Percentiles rank a stretch among this genome's conserved stretches.
Conservation (phyloP, 768 basidiomycete species). For the Botryobasidium botryosum region DNA sequence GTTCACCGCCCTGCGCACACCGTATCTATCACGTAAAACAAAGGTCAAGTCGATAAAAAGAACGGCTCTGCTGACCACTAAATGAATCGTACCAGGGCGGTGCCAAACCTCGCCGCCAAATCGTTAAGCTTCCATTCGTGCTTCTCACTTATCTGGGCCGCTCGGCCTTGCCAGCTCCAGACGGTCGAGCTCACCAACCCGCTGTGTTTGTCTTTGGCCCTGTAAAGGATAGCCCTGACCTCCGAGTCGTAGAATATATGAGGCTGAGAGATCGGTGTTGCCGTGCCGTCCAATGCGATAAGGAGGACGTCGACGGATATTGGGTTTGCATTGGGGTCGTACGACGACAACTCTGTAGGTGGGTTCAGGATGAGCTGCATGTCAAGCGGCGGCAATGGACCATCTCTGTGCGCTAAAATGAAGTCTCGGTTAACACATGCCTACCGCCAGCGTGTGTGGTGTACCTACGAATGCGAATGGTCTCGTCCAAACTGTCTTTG, state of each 20-base stretch:
- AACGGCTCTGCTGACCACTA: not conserved
- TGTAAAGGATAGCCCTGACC: slow-evolving; percentile 47
- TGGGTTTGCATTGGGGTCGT: slow-evolving; percentile 25
- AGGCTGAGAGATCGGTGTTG: slow-evolving; percentile 28
- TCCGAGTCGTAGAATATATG: slow-evolving; percentile 62
- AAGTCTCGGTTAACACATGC: too few species aligned
- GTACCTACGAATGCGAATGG: too few species aligned
- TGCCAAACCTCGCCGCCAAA: slow-evolving; percentile 56
- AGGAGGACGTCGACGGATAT: slow-evolving; percentile 62
- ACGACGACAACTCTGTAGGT: slow-evolving; percentile 12
- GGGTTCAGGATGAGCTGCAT: slow-evolving; percentile 29
- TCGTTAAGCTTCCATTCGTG: slow-evolving; percentile 55
- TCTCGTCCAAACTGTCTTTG: too few species aligned
- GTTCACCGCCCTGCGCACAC: slow-evolving; percentile 43
- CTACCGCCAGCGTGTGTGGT: too few species aligned
- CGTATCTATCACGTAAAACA: slow-evolving; percentile 3
- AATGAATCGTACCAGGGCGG: slow-evolving; percentile 32
- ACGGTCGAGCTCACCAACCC: slow-evolving; percentile 52
- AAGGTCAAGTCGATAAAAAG: not conserved
- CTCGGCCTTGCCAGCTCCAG: slow-evolving; percentile 62
- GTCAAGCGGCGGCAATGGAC: slow-evolving; percentile 32
- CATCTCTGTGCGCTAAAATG: slow-evolving; percentile 28
- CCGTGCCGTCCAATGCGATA: slow-evolving; percentile 35
- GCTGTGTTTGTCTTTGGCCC: slow-evolving; percentile 44
- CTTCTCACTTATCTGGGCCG: slow-evolving; percentile 32